Evolutionary conservation across 2,329 filamentous ascomycete species (phyloP), one percentile per base, ranked within the genome.

Genomic region (Fusarium pseudonygamai): DNA sequence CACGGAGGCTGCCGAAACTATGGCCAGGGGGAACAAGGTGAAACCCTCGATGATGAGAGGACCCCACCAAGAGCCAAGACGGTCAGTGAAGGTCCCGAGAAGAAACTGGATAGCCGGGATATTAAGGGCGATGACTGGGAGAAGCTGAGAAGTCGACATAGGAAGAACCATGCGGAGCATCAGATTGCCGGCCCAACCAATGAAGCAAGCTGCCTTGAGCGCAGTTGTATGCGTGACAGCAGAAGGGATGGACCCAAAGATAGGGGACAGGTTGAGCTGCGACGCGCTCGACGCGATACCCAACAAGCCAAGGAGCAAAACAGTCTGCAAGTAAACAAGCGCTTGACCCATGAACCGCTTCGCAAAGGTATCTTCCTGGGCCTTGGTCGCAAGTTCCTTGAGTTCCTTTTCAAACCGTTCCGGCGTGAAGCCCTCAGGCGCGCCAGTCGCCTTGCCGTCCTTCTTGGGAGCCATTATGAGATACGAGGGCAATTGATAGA

Each of bases 211-310:
- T 7, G 88, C 84, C 75, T 90, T 90, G 71, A 94, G 84, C 68
- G 91, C 87, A 79, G 89, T 88, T 58, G 87, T 84, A 80, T 98
- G 96, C 81, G 92, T 93, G 73, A 92, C 85, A 3, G 89, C 88
- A 2, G 94, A 87, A 3, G 96, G 93, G 42, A 97, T 93, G 22
- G 92, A 91, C 59, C 96, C 96, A 82, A 97, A 98, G 16, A 97
- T 93, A 5, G 96, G 96, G 26, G 94, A 93, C 39, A 98, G 86
- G 43, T 89, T 91, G 71, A 95, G 86, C 79, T 94, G 90, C 2
- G 93, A 96, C 65, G 92, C 88, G 71, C 91, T 90, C 52, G 92
- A 91, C 68, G 88, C 90, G 46, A 91, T 79, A 49, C 91, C 93
- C 49, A 83, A 74, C 37, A 84, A 72, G 40, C 60, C 67, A 16